Conservation (phyloP, 345 rosid species). For the Mercurialis annua region DNA sequence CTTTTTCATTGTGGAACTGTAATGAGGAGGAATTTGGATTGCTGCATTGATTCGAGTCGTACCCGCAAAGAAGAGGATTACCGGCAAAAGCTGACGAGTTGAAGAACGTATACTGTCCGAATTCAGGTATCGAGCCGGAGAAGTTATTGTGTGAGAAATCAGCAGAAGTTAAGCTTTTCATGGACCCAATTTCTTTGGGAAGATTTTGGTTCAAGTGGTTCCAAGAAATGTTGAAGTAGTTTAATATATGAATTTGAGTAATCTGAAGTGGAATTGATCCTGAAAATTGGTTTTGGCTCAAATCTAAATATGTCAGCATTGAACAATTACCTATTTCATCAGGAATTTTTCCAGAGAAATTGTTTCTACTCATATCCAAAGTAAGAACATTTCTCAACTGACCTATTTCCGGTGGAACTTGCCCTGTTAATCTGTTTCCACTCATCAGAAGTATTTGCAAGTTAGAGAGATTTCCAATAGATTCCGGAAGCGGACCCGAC, state of each 20-base stretch:
- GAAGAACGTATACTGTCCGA: slow-evolving; percentile 52
- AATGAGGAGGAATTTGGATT: slow-evolving; percentile 19
- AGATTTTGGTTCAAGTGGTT: slow-evolving; percentile 49
- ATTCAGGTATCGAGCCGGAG: slow-evolving; percentile 56
- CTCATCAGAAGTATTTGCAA: slow-evolving; percentile 46
- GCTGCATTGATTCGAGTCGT: slow-evolving; percentile 43
- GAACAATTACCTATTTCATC: slow-evolving; percentile 46
- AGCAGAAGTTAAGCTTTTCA: slow-evolving; percentile 58
- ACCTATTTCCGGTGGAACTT: slow-evolving; percentile 46
- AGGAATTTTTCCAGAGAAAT: slow-evolving; percentile 47
- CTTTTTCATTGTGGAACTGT: slow-evolving; percentile 7
- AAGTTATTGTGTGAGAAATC: slow-evolving; percentile 69
- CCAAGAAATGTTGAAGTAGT: slow-evolving; percentile 58
- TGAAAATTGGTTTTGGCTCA: slow-evolving; percentile 66
- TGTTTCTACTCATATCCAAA: slow-evolving; percentile 53
- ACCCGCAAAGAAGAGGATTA: slow-evolving; percentile 57
- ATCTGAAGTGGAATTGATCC: slow-evolving; percentile 53
- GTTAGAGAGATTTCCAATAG: slow-evolving; percentile 51
- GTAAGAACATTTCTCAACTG: slow-evolving; percentile 40
- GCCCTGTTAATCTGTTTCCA: slow-evolving; percentile 55
- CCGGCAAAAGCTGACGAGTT: slow-evolving; percentile 59
- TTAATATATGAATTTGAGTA: slow-evolving; percentile 42
- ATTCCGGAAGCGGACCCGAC: slow-evolving; percentile 47
- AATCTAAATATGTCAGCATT: slow-evolving; percentile 54
- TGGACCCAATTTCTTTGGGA: slow-evolving; percentile 43